Base-by-base conservation (phyloP, 257 asterid species). In the Eucommia ulmoides region DNA sequence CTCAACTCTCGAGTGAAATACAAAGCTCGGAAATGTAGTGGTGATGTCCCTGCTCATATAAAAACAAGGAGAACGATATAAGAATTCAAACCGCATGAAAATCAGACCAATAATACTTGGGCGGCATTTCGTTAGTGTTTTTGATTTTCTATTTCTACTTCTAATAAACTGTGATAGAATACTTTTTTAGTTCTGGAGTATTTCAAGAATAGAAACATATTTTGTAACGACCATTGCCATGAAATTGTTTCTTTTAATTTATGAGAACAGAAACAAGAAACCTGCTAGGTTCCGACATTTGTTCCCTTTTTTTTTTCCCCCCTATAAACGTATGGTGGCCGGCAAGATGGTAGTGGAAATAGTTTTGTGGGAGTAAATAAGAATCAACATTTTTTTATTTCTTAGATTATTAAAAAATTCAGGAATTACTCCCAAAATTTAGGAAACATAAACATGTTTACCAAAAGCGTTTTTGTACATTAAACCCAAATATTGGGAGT, bases 21-120 rank as follows among this genome's bases (percentile, higher is more conserved):
- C 97, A 33, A 87, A 87, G 85, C 97, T 87, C 1, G 97, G 97
- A 72, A 87, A 86, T 23, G 94, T 86, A 22, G 96, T 86, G 11
- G 81, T 77, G 41, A 77, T 74, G 65, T 77, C 84, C 74, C 81
- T 77, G 76, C 49, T 41, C 35, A 53, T 42, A 46, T 15, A 45
- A 42, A 19, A 22, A 42, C 7, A 29, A 29, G 38, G 38, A 29
- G 38, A 29, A 29, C 7, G 38, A 12, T 5, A 12, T 12, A 29
- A 5, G 12, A 29, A 29, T n/a, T n/a, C n/a, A n/a, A n/a, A n/a
- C n/a, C n/a, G n/a, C n/a, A n/a, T n/a, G 38, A 12, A 29, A 29
- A 29, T 29, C 12, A 12, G 38, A 7, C 7, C 38, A 29, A 5
- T 12, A 29, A 7, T 29, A 5, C 12, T 29, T 12, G 12, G 12